Conservation (phyloP, 2,329 filamentous ascomycete genomes). For the Leptographium radiaticola region DNA sequence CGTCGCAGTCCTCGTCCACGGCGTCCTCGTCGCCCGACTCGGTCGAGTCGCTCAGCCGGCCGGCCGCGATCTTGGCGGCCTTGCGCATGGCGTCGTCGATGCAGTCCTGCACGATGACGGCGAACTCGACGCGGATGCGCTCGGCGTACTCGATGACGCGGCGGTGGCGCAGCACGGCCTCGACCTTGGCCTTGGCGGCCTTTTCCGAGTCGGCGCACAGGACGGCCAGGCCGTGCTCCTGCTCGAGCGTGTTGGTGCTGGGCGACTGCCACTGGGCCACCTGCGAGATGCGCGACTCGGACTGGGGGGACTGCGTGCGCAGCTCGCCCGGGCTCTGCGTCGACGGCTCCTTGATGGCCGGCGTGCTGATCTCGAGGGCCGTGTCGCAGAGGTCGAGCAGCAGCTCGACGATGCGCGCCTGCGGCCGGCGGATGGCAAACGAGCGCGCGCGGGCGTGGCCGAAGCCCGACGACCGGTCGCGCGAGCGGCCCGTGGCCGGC, state of each 20-base stretch:
- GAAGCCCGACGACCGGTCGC: slow-evolving; percentile 56
- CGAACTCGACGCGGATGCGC: slow-evolving; percentile 86
- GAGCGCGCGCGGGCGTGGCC: slow-evolving; percentile 74
- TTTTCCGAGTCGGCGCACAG: slow-evolving; percentile 85
- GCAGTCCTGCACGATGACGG: slow-evolving; percentile 85
- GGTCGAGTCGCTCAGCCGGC: slow-evolving; percentile 67
- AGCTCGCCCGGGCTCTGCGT: slow-evolving; percentile 60
- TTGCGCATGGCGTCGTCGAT: slow-evolving; percentile 86
- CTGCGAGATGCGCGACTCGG: slow-evolving; percentile 86
- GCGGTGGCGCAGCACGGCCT: slow-evolving; percentile 82
- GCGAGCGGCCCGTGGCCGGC: slow-evolving; percentile 58
- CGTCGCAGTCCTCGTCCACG: slow-evolving; percentile 25
- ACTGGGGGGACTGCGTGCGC: slow-evolving; percentile 87
- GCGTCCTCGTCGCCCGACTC: slow-evolving; percentile 44
- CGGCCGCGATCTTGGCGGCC: slow-evolving; percentile 75
- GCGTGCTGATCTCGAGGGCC: slow-evolving; percentile 84
- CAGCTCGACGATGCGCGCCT: slow-evolving; percentile 88
- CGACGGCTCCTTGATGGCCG: slow-evolving; percentile 76
- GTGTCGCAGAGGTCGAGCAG: slow-evolving; percentile 94
- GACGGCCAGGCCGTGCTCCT: slow-evolving; percentile 77
- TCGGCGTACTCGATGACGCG: slow-evolving; percentile 93
- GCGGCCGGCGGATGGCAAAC: slow-evolving; percentile 79
- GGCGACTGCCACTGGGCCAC: slow-evolving; percentile 96
- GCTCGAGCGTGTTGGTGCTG: slow-evolving; percentile 77
- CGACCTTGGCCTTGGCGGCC: slow-evolving; percentile 76